Conservation (phyloP, 2,329 filamentous ascomycete genomes). For the Apiospora saccharicola region DNA sequence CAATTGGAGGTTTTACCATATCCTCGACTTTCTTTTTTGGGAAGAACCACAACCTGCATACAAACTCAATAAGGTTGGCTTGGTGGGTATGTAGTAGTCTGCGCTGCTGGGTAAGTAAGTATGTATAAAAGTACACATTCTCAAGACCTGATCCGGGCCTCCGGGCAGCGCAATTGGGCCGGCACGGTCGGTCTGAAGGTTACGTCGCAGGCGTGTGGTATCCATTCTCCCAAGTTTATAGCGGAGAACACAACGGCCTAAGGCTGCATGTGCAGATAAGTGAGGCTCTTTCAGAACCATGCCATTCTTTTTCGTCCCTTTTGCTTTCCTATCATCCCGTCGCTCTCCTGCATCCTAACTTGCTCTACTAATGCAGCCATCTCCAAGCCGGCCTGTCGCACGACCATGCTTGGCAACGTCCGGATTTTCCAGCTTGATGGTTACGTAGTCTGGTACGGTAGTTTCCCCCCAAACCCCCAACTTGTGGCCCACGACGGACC, state of each 20-base stretch:
- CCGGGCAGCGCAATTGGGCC: slow-evolving; percentile 8
- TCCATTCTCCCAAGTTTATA: not conserved
- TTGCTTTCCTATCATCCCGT: not conserved
- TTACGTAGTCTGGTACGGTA: not conserved
- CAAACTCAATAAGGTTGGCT: slow-evolving; percentile 11
- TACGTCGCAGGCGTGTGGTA: not conserved
- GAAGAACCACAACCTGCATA: slow-evolving; percentile 17
- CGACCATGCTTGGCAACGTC: slow-evolving; percentile 12
- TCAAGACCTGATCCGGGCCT: not conserved
- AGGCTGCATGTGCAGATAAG: slow-evolving; percentile 19
- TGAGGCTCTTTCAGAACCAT: slow-evolving; percentile 20
- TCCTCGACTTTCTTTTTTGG: not conserved
- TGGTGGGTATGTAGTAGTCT: not conserved
- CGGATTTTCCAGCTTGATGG: not conserved
- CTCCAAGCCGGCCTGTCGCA: slow-evolving; percentile 9
- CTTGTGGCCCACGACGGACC: not conserved
- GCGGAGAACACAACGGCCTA: slow-evolving; percentile 18
- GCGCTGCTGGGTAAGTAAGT: not conserved
- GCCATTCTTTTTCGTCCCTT: not conserved
- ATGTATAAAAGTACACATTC: not conserved
- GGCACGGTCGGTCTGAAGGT: not conserved
- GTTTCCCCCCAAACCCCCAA: not conserved
- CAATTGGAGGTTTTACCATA: slow-evolving; percentile 9
- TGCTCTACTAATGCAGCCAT: not conserved
- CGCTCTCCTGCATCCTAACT: not conserved